A percentile compares a stretch with the other conserved stretches of the same genome.
phyloP scores from a whole-genome alignment of 257 asterid genomes.

The Plectranthus barbatus region DNA sequence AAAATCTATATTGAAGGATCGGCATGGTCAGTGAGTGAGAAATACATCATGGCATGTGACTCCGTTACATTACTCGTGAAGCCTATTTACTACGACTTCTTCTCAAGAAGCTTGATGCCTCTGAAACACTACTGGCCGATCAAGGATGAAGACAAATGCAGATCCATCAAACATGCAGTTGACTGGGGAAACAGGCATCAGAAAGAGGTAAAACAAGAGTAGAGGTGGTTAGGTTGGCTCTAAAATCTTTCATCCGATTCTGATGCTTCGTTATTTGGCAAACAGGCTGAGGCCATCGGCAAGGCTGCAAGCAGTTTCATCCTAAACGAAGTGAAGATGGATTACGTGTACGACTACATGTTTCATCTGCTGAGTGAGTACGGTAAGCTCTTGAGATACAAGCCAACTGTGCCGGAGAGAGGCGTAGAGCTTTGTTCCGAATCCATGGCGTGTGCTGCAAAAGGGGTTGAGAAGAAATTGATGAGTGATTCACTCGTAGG shows the following conservation, averaged over 20 bases:
- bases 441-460: constrained; percentile 49
- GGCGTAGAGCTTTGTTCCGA: constrained; percentile 71
- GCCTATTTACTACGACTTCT: constrained; percentile 73
- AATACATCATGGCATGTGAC: constrained; percentile 84
- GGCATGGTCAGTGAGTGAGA: constrained; percentile 96
- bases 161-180: constrained; percentile 73
- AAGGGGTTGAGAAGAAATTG: constrained; percentile 43
- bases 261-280: neutral
- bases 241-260: too few species aligned
- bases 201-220: constrained; percentile 34
- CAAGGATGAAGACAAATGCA: constrained; percentile 53
- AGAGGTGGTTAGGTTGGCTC: too few species aligned
- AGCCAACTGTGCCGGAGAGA: constrained; percentile 44
- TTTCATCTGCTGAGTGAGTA: constrained; percentile 62
- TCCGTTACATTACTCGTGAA: constrained; percentile 52
- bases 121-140: constrained; percentile 86
- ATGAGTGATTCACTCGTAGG: constrained; percentile 59
- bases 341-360: constrained; percentile 80
- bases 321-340: constrained; percentile 48
- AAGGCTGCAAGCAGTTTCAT: constrained; percentile 50
- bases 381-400: constrained; percentile 60
- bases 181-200: constrained; percentile 77
- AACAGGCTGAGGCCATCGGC: constrained; percentile 73
- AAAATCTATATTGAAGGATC: constrained; percentile 87
- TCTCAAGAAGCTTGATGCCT: constrained; percentile 73